Evolutionary conservation across 2,329 filamentous ascomycete species (phyloP), one percentile per base, ranked within the genome.

Genomic region (Trichoderma lentiforme): DNA sequence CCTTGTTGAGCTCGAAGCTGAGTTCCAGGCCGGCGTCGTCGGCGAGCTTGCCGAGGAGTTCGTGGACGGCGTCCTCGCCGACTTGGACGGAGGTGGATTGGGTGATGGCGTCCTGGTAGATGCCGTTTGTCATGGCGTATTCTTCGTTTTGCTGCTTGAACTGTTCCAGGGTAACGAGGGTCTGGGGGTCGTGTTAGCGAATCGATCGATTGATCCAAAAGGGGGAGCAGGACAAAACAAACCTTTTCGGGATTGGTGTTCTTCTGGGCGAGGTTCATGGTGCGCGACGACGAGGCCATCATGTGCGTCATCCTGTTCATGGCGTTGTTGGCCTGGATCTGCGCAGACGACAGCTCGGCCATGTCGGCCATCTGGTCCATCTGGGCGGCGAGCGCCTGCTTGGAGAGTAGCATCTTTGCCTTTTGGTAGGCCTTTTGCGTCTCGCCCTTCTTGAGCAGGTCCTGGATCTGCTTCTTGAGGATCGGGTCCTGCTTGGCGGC

Each of bases 1-100:
- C 86, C 71, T 84, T 80, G 77, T 84, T 87, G 74, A 97, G 90
- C 82, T 96, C 93, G 79, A 92, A 88, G 75, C 90, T 90, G 73
- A 97, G 85, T 81, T 96, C 92, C 67, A 97, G 89, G 69, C 94
- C 94, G 11, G 93, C 93, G 81, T 97, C 94, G 80, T 97, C 94
- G 74, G 94, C 94, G 57, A 96, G 89, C 83, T 97, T 92, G 74
- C 89, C 91, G 82, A 97, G 92, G 74, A 97, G 83, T 75, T 93
- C 90, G 81, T 97, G 94, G 2, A 97, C 93, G 76, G 95, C 93
- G 76, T 97, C 94, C 80, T 97, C 82, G 84, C 93, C 83, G 84
- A 95, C 81, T 85, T 93, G 80, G 84, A 91, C 77, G 82, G 93
- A 80, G 1, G 94, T 97, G 47, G 92, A 92, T 73, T 92, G 91